Evolutionary conservation across 306 rosid genomes (phyloP), one percentile per base, ranked within the genome.

Genomic region (Parietaria judaica): DNA sequence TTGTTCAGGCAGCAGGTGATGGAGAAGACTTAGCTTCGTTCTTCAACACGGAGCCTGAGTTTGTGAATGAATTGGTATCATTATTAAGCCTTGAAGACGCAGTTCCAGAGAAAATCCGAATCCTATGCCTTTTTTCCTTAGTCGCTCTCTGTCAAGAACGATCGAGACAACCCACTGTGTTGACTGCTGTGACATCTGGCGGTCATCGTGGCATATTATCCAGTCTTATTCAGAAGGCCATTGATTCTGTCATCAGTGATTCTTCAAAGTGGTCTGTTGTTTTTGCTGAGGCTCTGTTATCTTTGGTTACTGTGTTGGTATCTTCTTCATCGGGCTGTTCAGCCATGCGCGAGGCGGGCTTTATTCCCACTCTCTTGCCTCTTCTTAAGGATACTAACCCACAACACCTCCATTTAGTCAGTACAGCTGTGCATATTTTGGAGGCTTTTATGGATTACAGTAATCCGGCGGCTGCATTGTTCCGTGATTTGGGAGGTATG

Each of bases 401-500:
- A 6, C 95, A 79, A 34, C 99, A 94, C 77, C 76, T 94, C 81
- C 95, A 88, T 89, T 77, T 94, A 80, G 95, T 94, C 74, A 86
- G 92, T 65, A 76, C 87, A 66, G 86, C 95, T 77, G 97, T 89
- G 70, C 95, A 87, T 60, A 94, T 89, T 73, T 85, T 94, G 72
- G 97, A 94, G 75, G 95, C 92, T 63, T 89, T 88, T 77, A 88
- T 94, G 97, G 99, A 94, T 70, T 94, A 84, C 72, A 94, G 99
- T 67, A 94, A 89, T 81, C 94, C 95, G 11, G 99, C 99, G 51
- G 95, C 90, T 44, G 91, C 94, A 4, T 72, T 94, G 72, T 94
- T 94, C 72, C 86, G 97, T 72, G 99, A 94, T 67, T 86, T 94
- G 87, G 99, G 99, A 49, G 99, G 99, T 63, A 84, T 94, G 74